These are phyloP conservation scores for Paspalum vaginatum DNA, from an alignment of 176 grass and related monocot species.

Conservation along the genomic window DNA sequence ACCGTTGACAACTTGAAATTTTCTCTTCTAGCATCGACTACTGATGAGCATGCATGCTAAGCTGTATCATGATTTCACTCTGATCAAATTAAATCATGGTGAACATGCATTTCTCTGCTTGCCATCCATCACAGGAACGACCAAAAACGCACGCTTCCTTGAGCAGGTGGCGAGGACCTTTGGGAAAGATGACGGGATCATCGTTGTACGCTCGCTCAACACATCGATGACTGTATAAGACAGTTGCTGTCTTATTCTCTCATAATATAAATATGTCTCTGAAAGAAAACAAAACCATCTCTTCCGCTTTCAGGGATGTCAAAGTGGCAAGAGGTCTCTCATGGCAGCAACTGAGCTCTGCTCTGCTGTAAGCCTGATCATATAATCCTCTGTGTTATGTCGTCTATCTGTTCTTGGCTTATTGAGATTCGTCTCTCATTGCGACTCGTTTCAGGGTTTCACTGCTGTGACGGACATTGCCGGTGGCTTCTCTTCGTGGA, in stretches of 20 bases:
- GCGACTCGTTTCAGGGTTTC: constrained; percentile 54
- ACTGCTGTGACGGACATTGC: constrained; percentile 62
- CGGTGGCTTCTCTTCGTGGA: constrained; percentile 48
- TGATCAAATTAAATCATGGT: too few species aligned
- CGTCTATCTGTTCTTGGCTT: background rate
- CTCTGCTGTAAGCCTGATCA: constrained; percentile 57
- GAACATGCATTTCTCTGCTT: background rate
- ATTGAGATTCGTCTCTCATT: background rate
- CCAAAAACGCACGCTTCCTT: constrained; percentile 63
- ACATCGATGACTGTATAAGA: background rate
- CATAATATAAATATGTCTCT: background rate
- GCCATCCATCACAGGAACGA: constrained; percentile 37
- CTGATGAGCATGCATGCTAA: background rate
- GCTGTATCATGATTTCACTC: background rate
- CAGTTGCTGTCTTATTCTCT: background rate
- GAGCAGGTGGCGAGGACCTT: constrained; percentile 60
- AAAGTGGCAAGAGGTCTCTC: constrained; percentile 80
- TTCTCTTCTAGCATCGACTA: background rate
- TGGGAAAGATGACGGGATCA: constrained; percentile 62
- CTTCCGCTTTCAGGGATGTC: constrained; percentile 62
- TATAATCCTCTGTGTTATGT: background rate
- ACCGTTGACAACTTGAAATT: background rate
- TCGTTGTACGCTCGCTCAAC: constrained; percentile 50
- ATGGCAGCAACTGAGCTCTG: constrained; percentile 74
- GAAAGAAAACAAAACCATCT: background rate